Base-by-base conservation (phyloP, 2,329 filamentous ascomycete species). In the Ramularia endophylla region DNA sequence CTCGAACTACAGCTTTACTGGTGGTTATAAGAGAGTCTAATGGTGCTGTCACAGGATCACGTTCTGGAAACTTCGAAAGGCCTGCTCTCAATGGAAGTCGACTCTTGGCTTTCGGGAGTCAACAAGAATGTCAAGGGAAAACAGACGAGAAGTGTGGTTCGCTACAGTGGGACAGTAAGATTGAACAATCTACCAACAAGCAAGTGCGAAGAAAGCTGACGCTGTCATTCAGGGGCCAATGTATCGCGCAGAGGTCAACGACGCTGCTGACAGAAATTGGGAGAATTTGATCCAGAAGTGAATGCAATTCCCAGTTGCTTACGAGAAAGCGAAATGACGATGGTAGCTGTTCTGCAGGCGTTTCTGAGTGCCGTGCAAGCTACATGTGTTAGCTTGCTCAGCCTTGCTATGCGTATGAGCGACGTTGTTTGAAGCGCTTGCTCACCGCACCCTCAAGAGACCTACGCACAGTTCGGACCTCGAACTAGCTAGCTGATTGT, bases 21-120 rank as follows among this genome's bases (percentile, higher is more conserved):
- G n/a, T n/a, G n/a, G n/a, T n/a, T n/a, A n/a, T n/a, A n/a, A n/a
- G n/a, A n/a, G n/a, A n/a, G n/a, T n/a, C n/a, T n/a, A n/a, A n/a
- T n/a, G n/a, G n/a, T 32, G 29, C 29, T 32, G n/a, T 16, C 13
- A 13, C 18, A 32, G 29, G 20, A 47, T 28, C 72, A 75, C 58
- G 73, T 76, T 2, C 55, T 66, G 17, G 61, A 70, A 3, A 71
- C 68, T 38, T 64, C 66, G 0, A 55, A 67, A 27, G 72, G 72
- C 0, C 43, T 69, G 8, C 48, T 76, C 18, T 61, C 64, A 0
- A 70, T 69, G 43, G 65, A 73, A 46, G 68, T 74, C 0, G 72
- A 76, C 45, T 68, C 65, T 1, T 77, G 73, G 73, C 74, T 75
- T 71, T 76, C 72, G 2, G 73, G 73, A 0, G 68, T 76, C 2